Conservation (phyloP, 495 filamentous ascomycete genomes). For the Penicillium desertorum region DNA sequence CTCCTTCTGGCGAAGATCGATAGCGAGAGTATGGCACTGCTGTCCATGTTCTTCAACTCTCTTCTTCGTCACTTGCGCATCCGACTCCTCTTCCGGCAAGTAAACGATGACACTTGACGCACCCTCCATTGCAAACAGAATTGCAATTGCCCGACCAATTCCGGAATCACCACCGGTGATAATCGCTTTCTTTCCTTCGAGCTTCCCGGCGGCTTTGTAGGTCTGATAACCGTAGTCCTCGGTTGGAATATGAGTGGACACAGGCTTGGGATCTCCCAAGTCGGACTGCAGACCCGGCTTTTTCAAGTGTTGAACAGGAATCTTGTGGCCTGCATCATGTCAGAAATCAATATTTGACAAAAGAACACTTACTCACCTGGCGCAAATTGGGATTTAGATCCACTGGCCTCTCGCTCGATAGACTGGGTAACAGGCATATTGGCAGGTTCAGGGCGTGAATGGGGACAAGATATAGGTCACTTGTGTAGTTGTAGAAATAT, state of each 20-base stretch:
- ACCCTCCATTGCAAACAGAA: slow-evolving; percentile 82
- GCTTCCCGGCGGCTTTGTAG: slow-evolving; percentile 78
- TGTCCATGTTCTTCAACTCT: slow-evolving; percentile 63
- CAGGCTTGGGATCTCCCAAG: slow-evolving; percentile 62
- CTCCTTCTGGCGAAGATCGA: slow-evolving; percentile 61
- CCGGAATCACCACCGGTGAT: slow-evolving; percentile 85
- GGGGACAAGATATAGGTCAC: background rate
- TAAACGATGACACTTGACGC: slow-evolving; percentile 74
- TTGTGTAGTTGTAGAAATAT: background rate
- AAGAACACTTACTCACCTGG: slow-evolving; percentile 21
- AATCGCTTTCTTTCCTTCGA: slow-evolving; percentile 70
- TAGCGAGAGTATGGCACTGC: slow-evolving; percentile 60
- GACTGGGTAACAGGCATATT: slow-evolving; percentile 22
- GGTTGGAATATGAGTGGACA: slow-evolving; percentile 65
- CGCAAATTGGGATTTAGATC: slow-evolving; percentile 31
- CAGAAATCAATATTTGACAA: background rate
- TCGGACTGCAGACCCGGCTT: slow-evolving; percentile 69
- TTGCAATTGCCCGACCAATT: slow-evolving; percentile 78
- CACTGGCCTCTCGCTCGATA: slow-evolving; percentile 26
- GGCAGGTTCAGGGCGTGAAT: background rate
- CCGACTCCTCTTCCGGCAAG: slow-evolving; percentile 72
- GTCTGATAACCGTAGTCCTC: slow-evolving; percentile 67
- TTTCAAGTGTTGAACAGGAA: slow-evolving; percentile 66
- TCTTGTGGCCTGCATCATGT: slow-evolving; percentile 56
- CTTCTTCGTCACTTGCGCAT: slow-evolving; percentile 75